phyloP scores from a whole-genome alignment of 1,284 basidiomycete genomes.

The Rhodotorula glutinis region DNA sequence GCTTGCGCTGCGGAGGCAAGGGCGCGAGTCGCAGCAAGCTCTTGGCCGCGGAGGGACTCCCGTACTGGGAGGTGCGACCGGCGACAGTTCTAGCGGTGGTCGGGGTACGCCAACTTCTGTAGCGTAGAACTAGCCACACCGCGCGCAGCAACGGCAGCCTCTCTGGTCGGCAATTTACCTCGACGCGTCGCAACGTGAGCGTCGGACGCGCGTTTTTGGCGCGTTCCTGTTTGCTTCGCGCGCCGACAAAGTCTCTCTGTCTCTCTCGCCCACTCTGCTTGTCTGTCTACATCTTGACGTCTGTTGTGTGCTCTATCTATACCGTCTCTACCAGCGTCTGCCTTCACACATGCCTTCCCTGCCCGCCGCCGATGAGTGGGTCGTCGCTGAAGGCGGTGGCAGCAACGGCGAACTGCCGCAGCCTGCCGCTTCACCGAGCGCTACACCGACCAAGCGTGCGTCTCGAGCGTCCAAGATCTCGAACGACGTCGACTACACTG shows the following conservation, averaged over 20 bases:
- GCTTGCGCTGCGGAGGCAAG: slow-evolving; percentile 8
- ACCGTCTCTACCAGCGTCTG: background rate
- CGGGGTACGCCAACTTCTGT: background rate
- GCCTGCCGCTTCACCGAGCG: background rate
- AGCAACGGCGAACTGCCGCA: background rate
- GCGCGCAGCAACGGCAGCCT: no score
- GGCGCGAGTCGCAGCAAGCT: background rate
- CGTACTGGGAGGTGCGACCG: background rate
- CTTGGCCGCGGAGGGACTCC: background rate
- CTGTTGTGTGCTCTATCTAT: background rate
- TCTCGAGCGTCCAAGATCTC: slow-evolving; percentile 18
- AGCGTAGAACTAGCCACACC: background rate
- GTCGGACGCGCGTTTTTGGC: background rate
- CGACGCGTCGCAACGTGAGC: slow-evolving; percentile 6
- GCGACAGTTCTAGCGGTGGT: background rate
- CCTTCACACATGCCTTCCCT: background rate
- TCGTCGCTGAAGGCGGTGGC: no score
- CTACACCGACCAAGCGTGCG: slow-evolving; percentile 26
- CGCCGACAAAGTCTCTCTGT: no score
- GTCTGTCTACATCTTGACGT: background rate
- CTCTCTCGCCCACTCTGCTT: background rate
- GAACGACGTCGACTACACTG: slow-evolving; percentile 26
- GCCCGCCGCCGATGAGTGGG: slow-evolving; percentile 8
- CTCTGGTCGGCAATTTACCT: background rate
- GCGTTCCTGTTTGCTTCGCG: background rate